phyloP scores from a whole-genome alignment of 2,329 filamentous ascomycete species.

The Diaporthe citri region DNA sequence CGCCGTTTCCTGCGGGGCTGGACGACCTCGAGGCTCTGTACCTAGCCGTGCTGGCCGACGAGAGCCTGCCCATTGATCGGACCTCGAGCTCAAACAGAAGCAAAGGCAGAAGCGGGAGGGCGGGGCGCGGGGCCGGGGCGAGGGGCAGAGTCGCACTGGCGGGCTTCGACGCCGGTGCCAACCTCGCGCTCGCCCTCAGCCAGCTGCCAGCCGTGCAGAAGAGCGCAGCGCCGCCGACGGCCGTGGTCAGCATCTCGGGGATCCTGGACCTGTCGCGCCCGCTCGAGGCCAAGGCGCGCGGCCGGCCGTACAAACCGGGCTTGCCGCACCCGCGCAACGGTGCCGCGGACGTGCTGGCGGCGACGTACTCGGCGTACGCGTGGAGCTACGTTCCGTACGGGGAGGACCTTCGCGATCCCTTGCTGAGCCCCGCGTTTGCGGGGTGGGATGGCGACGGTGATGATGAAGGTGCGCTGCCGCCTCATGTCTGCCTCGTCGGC shows the following conservation, averaged over 20 bases:
- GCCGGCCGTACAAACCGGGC: conserved; percentile 53
- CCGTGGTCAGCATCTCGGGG: conserved; percentile 59
- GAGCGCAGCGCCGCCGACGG: conserved; percentile 43
- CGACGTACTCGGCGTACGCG: conserved; percentile 50
- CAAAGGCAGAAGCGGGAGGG: background rate
- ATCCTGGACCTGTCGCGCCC: conserved; percentile 55
- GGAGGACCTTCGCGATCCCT: conserved; percentile 51
- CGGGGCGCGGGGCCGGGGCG: too few species aligned
- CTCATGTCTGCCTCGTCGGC: conserved; percentile 57
- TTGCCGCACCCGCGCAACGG: conserved; percentile 47
- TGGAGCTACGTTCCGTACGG: conserved; percentile 57
- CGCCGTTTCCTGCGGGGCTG: conserved; percentile 58
- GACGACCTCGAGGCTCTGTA: conserved; percentile 61
- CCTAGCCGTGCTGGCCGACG: conserved; percentile 56
- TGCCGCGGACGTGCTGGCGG: conserved; percentile 46
- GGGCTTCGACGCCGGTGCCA: conserved; percentile 66
- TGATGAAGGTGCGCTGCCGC: conserved; percentile 51
- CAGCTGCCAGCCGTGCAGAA: conserved; percentile 53
- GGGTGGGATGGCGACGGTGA: conserved; percentile 31
- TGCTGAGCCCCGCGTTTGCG: conserved; percentile 55
- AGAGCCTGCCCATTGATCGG: conserved; percentile 59
- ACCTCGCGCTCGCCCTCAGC: conserved; percentile 57
- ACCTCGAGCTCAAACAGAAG: background rate
- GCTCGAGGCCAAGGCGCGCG: conserved; percentile 46
- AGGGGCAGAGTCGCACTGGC: conserved; percentile 54